These are phyloP conservation scores for Edaphochlamys debaryana DNA, from an alignment of 139 green algal genomes.

Conservation along the genomic window DNA sequence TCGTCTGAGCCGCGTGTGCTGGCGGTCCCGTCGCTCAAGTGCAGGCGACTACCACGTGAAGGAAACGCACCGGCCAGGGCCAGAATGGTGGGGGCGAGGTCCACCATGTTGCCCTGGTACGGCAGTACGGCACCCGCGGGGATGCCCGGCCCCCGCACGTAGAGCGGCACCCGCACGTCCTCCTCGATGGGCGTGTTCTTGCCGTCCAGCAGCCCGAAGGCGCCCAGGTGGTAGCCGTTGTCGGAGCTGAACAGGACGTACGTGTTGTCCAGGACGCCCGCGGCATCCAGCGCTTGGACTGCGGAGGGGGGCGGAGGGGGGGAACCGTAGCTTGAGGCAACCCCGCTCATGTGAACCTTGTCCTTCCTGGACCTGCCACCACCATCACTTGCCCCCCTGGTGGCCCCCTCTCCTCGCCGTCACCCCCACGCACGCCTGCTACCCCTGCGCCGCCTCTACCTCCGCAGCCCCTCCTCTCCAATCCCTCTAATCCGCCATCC, in stretches of 20 bases:
- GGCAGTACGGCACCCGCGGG: neutral
- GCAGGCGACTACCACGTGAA: too few species aligned
- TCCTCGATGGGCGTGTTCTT: slow-evolving; percentile 14
- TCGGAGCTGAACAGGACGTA: slow-evolving; percentile 37
- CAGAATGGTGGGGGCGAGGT: neutral
- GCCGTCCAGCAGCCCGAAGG: neutral
- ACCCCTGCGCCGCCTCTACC: too few species aligned
- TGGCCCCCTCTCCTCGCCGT: too few species aligned
- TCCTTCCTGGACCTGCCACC: too few species aligned
- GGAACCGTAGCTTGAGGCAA: too few species aligned
- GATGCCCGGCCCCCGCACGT: neutral
- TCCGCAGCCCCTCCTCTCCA: too few species aligned
- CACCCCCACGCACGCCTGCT: too few species aligned
- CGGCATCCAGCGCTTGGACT: neutral
- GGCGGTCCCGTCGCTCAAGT: too few species aligned
- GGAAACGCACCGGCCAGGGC: neutral
- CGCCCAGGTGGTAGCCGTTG: slow-evolving; percentile 17
- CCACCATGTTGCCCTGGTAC: neutral
- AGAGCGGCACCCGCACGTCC: slow-evolving; percentile 28
- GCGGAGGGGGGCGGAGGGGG: neutral
- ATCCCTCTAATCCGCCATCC: too few species aligned
- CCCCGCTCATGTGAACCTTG: too few species aligned
- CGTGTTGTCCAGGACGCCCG: slow-evolving; percentile 33
- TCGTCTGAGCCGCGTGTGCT: too few species aligned
- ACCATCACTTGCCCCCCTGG: too few species aligned